Evolutionary conservation across 768 basidiomycete species (phyloP).

Genomic region (Trametes coccinea): DNA sequence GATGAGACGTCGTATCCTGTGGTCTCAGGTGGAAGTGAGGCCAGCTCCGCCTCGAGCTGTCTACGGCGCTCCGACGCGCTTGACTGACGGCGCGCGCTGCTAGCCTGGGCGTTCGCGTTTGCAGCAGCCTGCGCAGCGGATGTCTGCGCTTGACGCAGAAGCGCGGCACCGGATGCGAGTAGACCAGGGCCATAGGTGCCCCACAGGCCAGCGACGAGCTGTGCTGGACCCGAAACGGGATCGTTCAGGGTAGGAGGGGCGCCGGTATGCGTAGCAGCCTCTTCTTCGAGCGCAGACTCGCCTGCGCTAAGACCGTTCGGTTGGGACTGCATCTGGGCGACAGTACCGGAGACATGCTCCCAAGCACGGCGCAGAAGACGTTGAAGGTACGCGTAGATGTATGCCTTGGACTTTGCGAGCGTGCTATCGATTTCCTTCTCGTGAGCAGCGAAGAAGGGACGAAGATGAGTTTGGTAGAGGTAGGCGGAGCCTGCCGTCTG

Average conservation of each 20-base stretch:
- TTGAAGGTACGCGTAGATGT: constrained; percentile 64
- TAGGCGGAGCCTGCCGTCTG: constrained; percentile 88
- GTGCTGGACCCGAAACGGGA: constrained; percentile 62
- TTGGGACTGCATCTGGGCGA: constrained; percentile 43
- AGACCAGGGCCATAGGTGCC: constrained; percentile 74
- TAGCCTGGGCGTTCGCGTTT: constrained; percentile 12
- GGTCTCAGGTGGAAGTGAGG: constrained; percentile 39
- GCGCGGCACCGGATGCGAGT: constrained; percentile 63
- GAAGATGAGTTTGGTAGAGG: constrained; percentile 76
- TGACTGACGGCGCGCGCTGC: background rate
- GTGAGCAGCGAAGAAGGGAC: constrained; percentile 80
- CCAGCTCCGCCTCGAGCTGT: constrained; percentile 60
- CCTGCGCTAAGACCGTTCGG: constrained; percentile 9
- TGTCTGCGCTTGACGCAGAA: constrained; percentile 55
- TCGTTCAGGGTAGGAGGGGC: constrained; percentile 50
- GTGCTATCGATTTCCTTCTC: constrained; percentile 84
- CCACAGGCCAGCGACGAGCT: constrained; percentile 71
- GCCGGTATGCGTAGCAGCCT: constrained; percentile 29
- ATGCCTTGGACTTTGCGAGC: constrained; percentile 62
- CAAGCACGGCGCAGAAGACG: constrained; percentile 62
- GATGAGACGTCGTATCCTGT: constrained; percentile 27
- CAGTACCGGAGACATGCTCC: constrained; percentile 56
- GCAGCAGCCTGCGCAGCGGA: constrained; percentile 35
- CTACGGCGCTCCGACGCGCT: constrained; percentile 44
- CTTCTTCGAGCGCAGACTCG: constrained; percentile 26